Evolutionary conservation across 2,329 filamentous ascomycete species (phyloP), one percentile per base, ranked within the genome.

Genomic region (Trichoderma gracile): DNA sequence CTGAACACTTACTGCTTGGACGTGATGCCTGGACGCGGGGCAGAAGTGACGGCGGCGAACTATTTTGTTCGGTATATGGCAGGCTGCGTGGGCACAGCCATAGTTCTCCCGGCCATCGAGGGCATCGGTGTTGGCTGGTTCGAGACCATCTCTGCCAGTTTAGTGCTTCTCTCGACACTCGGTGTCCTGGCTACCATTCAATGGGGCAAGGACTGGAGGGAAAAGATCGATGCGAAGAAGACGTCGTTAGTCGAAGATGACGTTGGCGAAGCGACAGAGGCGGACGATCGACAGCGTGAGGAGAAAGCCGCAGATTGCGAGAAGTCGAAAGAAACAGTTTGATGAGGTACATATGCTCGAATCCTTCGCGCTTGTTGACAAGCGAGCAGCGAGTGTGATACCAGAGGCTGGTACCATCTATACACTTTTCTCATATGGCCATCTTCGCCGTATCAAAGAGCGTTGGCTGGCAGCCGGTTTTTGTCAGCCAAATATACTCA

Each of bases 1-100:
- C 74, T 93, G 67, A 93, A 93, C 73, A 91, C 90, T 0, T 93
- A 95, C 76, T 93, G 90, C 73, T 77, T 95, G 46, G 91, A 95
- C 73, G 90, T 94, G 14, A 92, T 93, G 87, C 89, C 73, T 0
- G 81, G 81, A 1, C 80, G 84, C 33, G 86, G 86, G 49, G 85
- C 88, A 3, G 91, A 95, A 71, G 89, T 94, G 3, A 86, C 92
- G 49, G 90, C 90, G 0, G 89, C 90, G 0, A 95, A 94, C 74
- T 95, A 93, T 74, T 86, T 92, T 71, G 80, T 91, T 57, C 82
- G 91, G 6, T 95, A 94, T 74, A 72, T 92, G 6, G 90, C 93
- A 69, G 91, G 87, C 0, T 90, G 89, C 12, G 76, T 85, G 5
- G 90, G 86, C 0, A 90, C 87, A 3, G 91, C 89, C 0, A 84